These are phyloP conservation scores for Sugiyamaella novakii DNA, from an alignment of 1,139 yeast genomes.

Conservation along the genomic window DNA sequence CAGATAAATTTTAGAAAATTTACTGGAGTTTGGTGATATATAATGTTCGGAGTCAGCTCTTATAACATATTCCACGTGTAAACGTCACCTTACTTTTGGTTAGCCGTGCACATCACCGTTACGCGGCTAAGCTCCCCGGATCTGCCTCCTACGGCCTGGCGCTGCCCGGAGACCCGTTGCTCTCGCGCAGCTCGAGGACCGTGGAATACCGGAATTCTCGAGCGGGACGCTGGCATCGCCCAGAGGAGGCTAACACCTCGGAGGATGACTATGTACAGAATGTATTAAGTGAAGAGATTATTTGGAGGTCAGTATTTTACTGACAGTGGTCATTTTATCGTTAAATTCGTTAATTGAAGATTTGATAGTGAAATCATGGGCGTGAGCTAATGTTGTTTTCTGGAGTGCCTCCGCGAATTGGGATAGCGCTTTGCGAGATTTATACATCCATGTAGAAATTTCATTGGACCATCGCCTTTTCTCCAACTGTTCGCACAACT, in stretches of 20 bases:
- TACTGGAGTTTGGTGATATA: no score
- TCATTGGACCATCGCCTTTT: conserved; percentile 17
- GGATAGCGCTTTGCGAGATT: conserved; percentile 11
- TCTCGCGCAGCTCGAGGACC: no score
- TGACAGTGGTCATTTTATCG: conserved; percentile 22
- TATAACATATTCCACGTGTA: conserved; percentile 4
- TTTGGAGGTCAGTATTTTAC: conserved; percentile 1
- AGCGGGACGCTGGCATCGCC: no score
- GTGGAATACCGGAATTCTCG: no score
- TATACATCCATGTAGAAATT: conserved; percentile 21
- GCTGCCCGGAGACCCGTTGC: neutral
- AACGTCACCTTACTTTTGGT: no score
- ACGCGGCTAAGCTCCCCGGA: neutral
- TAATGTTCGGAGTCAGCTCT: no score
- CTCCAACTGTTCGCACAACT: conserved; percentile 18
- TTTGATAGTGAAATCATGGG: neutral
- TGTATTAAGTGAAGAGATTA: no score
- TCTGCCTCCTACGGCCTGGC: no score
- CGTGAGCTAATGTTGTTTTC: conserved; percentile 11
- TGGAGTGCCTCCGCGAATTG: neutral
- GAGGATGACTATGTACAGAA: conserved; percentile 5
- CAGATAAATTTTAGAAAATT: no score
- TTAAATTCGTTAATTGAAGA: conserved; percentile 24
- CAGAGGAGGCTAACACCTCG: no score
- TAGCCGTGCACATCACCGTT: neutral